Evolutionary conservation across 1,139 yeast genomes (phyloP).

Genomic region (Pichia sp.): DNA sequence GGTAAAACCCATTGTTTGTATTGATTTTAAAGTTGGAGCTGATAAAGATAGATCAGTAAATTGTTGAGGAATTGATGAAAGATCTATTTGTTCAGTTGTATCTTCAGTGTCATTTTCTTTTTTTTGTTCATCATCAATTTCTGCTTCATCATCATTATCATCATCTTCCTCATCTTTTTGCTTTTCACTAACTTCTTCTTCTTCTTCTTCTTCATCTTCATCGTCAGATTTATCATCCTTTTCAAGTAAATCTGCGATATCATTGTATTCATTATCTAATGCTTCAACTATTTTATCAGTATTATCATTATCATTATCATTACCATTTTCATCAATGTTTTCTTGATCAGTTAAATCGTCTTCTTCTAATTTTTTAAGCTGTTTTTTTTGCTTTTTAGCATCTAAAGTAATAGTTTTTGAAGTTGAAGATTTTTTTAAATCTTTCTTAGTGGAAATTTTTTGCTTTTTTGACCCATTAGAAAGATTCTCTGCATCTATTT

Average conservation of each 20-base stretch:
- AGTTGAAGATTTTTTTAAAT: not conserved
- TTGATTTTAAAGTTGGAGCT: conserved; percentile 72
- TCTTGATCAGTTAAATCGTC: not conserved
- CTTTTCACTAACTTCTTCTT: conserved; percentile 33
- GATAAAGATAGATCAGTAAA: conserved; percentile 59
- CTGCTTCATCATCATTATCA: conserved; percentile 28
- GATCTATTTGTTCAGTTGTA: conserved; percentile 11
- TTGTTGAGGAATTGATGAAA: conserved; percentile 11
- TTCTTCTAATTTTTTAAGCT: not conserved
- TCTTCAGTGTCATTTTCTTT: conserved; percentile 18
- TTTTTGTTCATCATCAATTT: conserved; percentile 31
- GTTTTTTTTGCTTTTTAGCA: conserved; percentile 6
- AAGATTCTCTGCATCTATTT: not conserved
- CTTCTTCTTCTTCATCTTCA: conserved; percentile 31
- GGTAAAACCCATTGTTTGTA: conserved; percentile 78
- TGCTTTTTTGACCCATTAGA: conserved; percentile 5
- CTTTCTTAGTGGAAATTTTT: not conserved
- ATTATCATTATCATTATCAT: conserved; percentile 29
- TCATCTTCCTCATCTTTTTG: conserved; percentile 24
- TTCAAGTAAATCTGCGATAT: conserved; percentile 44
- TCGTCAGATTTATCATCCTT: conserved; percentile 42
- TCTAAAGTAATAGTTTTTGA: conserved; percentile 8
- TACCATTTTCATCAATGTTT: not conserved
- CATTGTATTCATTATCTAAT: conserved; percentile 48
- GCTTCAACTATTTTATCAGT: conserved; percentile 43